Percentiles rank a stretch among this genome's conserved stretches.
These are phyloP conservation scores for Parachaetomium inaequale DNA, from an alignment of 495 filamentous ascomycete genomes.

Conservation along the genomic window DNA sequence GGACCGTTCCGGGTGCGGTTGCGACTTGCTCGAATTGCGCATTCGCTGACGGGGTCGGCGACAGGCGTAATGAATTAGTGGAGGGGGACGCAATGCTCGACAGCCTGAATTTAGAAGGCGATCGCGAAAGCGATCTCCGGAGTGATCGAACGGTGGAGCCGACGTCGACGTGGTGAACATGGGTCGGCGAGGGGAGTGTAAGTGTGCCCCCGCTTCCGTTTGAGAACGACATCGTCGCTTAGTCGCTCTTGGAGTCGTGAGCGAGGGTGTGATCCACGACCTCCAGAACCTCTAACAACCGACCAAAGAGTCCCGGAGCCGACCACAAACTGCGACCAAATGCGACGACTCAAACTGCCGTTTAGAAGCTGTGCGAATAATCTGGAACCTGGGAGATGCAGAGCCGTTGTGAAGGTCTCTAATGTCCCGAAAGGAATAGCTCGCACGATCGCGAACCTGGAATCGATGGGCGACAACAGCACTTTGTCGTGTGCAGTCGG, in stretches of 20 bases:
- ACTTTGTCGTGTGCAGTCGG: neutral
- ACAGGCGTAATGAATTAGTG: constrained; percentile 15
- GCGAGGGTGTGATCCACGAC: neutral
- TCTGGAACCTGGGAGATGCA: too few relatives aligned
- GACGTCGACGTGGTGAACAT: constrained; percentile 73
- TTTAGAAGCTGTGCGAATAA: too few relatives aligned
- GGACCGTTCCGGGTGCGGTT: neutral
- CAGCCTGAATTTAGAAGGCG: constrained; percentile 78
- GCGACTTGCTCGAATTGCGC: constrained; percentile 7
- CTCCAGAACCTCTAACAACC: neutral
- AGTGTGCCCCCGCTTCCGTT: constrained; percentile 68
- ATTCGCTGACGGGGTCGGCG: constrained; percentile 16
- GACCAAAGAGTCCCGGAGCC: neutral
- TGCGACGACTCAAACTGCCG: too few relatives aligned
- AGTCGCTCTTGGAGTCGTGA: neutral
- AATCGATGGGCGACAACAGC: constrained; percentile 1
- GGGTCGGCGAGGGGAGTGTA: constrained; percentile 78
- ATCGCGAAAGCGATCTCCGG: constrained; percentile 78
- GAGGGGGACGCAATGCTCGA: constrained; percentile 28
- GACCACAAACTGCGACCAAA: too few relatives aligned
- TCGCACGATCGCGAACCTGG: too few relatives aligned
- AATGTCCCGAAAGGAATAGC: too few relatives aligned
- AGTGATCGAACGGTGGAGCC: constrained; percentile 72
- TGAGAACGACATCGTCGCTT: constrained; percentile 37
- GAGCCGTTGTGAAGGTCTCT: too few relatives aligned